Conservation (phyloP, 169 alveolate genomes). For the Plasmodium relictum region DNA sequence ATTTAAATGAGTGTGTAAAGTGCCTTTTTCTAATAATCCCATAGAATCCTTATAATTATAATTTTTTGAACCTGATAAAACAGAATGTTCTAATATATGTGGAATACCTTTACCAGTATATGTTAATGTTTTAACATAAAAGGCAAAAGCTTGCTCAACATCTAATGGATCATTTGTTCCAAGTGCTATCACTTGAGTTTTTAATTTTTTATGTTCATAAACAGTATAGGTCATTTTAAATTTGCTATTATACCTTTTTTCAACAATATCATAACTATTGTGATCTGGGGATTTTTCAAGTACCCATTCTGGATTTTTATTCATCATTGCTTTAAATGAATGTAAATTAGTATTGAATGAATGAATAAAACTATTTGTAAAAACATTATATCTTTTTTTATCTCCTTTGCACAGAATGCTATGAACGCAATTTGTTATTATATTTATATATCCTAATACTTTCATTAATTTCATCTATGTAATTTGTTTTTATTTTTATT, state of each 20-base stretch:
- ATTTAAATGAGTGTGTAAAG: conserved; percentile 88
- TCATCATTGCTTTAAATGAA: conserved; percentile 55
- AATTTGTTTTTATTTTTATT: background rate
- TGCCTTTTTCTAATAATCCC: conserved; percentile 86
- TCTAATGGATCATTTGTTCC: conserved; percentile 76
- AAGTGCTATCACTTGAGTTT: conserved; percentile 70
- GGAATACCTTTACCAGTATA: conserved; percentile 85
- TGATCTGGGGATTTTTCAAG: conserved; percentile 75
- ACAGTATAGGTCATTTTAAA: conserved; percentile 69
- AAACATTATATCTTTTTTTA: conserved; percentile 44
- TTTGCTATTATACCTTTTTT: conserved; percentile 52
- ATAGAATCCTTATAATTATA: conserved; percentile 90
- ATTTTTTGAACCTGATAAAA: conserved; percentile 89
- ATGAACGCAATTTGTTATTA: conserved; percentile 61
- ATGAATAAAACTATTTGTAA: conserved; percentile 45
- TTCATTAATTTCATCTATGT: conserved; percentile 71
- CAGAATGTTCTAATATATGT: conserved; percentile 92
- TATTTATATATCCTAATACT: conserved; percentile 66
- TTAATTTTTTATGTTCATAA: conserved; percentile 74
- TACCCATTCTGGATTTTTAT: conserved; percentile 72
- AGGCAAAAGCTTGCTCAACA: conserved; percentile 63
- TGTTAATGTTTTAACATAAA: conserved; percentile 75
- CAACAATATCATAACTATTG: conserved; percentile 51
- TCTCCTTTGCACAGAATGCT: conserved; percentile 50
- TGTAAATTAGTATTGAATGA: conserved; percentile 30